Evolutionary conservation across 176 grass and related monocot genomes (phyloP).

Genomic region (Carex kokanica): DNA sequence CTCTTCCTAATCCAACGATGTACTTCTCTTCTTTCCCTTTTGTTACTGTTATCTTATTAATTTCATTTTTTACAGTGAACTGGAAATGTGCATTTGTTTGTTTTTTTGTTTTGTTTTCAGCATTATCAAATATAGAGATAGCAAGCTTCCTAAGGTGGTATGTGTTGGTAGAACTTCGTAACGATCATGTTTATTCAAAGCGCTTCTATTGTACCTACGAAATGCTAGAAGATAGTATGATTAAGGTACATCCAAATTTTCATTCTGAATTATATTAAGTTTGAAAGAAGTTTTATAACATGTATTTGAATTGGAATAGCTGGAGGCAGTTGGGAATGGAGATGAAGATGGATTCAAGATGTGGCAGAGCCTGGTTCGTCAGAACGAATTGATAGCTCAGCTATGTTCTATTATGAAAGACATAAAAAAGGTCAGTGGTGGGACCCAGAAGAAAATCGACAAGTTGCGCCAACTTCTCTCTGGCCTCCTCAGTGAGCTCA

Average conservation of each 20-base stretch:
- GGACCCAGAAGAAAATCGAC: slow-evolving; percentile 82
- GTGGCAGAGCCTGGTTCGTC: slow-evolving; percentile 80
- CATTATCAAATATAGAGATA: slow-evolving; percentile 97
- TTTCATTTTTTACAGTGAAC: neutral
- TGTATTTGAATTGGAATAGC: slow-evolving; percentile 31
- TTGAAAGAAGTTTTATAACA: neutral
- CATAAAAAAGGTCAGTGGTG: slow-evolving; percentile 74
- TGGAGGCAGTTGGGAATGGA: slow-evolving; percentile 56
- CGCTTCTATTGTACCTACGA: slow-evolving; percentile 83
- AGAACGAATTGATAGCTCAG: slow-evolving; percentile 79
- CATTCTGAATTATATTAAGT: neutral
- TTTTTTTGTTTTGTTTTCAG: slow-evolving; percentile 10
- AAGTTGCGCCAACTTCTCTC: slow-evolving; percentile 72
- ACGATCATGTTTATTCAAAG: slow-evolving; percentile 66
- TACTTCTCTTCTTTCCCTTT: slow-evolving; percentile 33
- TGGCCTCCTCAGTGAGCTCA: slow-evolving; percentile 79
- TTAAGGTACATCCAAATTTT: slow-evolving; percentile 49
- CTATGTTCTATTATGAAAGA: slow-evolving; percentile 84
- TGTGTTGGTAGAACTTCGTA: slow-evolving; percentile 81
- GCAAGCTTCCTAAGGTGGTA: slow-evolving; percentile 98
- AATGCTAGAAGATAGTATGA: slow-evolving; percentile 91
- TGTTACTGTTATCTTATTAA: neutral
- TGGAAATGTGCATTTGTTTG: neutral
- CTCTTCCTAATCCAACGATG: slow-evolving; percentile 91
- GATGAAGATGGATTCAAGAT: slow-evolving; percentile 88